These are phyloP conservation scores for Acacia pycnantha DNA, from an alignment of 331 rosid genomes.

Conservation along the genomic window DNA sequence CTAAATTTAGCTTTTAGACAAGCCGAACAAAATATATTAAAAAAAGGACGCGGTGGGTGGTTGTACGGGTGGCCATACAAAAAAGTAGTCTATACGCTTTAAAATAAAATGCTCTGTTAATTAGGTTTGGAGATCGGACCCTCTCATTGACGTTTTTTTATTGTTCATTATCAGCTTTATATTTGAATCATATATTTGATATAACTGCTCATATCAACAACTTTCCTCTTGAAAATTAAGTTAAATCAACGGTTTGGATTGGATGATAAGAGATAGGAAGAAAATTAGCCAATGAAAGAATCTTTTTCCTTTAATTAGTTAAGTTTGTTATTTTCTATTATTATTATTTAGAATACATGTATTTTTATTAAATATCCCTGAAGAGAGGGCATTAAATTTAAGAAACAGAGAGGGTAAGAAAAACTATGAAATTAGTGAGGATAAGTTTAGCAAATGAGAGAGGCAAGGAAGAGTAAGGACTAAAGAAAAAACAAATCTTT, in stretches of 20 bases:
- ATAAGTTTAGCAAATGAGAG: not conserved
- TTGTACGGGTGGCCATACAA: not conserved
- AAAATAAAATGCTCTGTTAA: not conserved
- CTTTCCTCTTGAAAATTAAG: no score
- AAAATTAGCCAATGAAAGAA: no score
- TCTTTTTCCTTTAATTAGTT: no score
- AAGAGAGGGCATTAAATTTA: not conserved
- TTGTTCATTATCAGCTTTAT: no score
- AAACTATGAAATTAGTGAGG: not conserved
- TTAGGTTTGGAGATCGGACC: no score
- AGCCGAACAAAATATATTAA: not conserved
- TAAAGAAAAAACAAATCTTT: not conserved
- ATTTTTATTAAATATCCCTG: not conserved
- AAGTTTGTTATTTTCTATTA: no score
- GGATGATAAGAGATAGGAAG: no score
- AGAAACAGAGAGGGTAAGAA: not conserved
- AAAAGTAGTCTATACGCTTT: not conserved
- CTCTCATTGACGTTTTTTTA: no score
- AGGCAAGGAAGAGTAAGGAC: not conserved
- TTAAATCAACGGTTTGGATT: no score
- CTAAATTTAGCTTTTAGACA: not conserved
- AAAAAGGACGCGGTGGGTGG: not conserved
- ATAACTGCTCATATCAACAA: no score
- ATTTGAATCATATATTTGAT: no score
- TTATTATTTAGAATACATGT: not conserved